These are phyloP conservation scores for Gastrolobium bilobum DNA, from an alignment of 306 rosid genomes.

Conservation along the genomic window DNA sequence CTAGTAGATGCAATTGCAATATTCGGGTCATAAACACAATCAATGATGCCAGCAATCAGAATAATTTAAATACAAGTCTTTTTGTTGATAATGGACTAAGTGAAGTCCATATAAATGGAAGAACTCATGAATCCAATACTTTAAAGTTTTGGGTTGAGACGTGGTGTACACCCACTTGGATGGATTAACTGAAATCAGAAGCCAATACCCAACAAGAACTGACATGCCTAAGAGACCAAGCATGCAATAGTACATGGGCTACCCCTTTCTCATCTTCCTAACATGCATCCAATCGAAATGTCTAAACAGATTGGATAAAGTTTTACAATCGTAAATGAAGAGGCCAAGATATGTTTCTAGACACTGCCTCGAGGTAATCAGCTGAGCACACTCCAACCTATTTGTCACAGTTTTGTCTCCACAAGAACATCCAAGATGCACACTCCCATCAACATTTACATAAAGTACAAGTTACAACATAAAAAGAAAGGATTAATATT, in stretches of 20 bases:
- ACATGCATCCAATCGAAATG: background rate
- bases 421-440: background rate
- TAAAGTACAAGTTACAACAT: background rate
- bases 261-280: background rate
- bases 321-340: constrained; percentile 6
- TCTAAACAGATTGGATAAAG: background rate
- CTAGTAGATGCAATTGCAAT: background rate
- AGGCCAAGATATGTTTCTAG: constrained; percentile 8
- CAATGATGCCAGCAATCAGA: constrained; percentile 7
- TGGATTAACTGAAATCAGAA: background rate
- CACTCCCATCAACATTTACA: constrained; percentile 21
- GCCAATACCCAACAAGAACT: constrained; percentile 7
- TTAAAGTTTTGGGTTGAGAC: too few species aligned
- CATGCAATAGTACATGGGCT: background rate
- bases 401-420: too few species aligned
- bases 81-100: background rate
- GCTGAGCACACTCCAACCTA: background rate
- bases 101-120: too few species aligned
- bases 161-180: background rate
- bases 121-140: too few species aligned
- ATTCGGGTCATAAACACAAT: background rate
- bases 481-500: too few species aligned
- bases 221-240: constrained; percentile 24
- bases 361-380: background rate
- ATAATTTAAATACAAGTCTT: background rate